Percentiles rank a stretch among this genome's conserved stretches.
These are phyloP conservation scores for Psilocybe cubensis DNA, from an alignment of 768 basidiomycete species.

Conservation along the genomic window DNA sequence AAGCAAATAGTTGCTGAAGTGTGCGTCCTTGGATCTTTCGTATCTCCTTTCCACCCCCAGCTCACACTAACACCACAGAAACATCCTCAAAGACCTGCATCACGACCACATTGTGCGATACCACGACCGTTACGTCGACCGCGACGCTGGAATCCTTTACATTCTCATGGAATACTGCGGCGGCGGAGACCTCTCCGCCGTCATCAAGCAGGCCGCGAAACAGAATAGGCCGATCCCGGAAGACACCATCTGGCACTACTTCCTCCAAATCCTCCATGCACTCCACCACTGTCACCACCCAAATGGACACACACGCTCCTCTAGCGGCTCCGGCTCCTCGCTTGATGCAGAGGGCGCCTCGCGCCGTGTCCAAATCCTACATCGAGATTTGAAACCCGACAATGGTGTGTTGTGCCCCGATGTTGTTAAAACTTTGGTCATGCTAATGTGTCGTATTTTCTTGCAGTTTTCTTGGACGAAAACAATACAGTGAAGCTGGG, in stretches of 20 bases:
- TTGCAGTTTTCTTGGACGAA: slow-evolving; percentile 85
- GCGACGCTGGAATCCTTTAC: slow-evolving; percentile 88
- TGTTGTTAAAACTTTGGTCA: not conserved
- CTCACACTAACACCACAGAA: slow-evolving; percentile 48
- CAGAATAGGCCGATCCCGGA: slow-evolving; percentile 79
- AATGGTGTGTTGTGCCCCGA: slow-evolving; percentile 67
- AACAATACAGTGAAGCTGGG: slow-evolving; percentile 90
- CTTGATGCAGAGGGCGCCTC: slow-evolving; percentile 50
- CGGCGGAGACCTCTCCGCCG: slow-evolving; percentile 87
- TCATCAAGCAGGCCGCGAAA: slow-evolving; percentile 82
- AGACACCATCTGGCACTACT: slow-evolving; percentile 95
- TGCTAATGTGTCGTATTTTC: not conserved
- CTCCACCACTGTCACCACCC: slow-evolving; percentile 94
- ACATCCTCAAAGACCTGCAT: slow-evolving; percentile 94
- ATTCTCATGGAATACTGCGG: slow-evolving; percentile 99
- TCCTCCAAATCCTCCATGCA: slow-evolving; percentile 90
- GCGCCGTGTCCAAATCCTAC: slow-evolving; percentile 77
- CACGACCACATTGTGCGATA: slow-evolving; percentile 98
- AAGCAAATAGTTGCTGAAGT: slow-evolving; percentile 99
- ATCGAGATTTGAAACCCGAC: slow-evolving; percentile 96
- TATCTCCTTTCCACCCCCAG: slow-evolving; percentile 4
- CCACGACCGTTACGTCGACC: slow-evolving; percentile 90
- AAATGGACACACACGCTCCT: slow-evolving; percentile 51
- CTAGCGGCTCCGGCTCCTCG: slow-evolving; percentile 38
- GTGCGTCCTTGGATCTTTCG: slow-evolving; percentile 50